Evolutionary conservation across 1,139 yeast species (phyloP), one percentile per base, ranked within the genome.

Genomic region (Maudiozyma humilis): DNA sequence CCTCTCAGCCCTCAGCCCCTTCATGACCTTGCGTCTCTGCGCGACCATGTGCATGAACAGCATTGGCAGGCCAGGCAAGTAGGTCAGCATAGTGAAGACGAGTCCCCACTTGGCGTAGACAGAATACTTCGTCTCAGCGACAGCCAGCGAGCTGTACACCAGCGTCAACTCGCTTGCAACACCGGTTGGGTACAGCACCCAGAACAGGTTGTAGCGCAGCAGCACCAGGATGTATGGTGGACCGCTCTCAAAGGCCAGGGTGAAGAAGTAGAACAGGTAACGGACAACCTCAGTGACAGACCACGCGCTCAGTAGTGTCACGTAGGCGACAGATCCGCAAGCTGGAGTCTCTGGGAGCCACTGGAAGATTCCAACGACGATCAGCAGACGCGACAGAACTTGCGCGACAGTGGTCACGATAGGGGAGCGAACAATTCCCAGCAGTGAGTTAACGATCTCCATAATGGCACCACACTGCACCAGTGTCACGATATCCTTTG

Each of bases 11-110:
- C 45, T 47, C 29, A 59, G 35, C 4, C 51, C 42, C 53, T 66
- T 72, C 70, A 80, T 70, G 3, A 76, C 82, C 69, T 79, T 82
- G 63, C 67, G 73, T 69, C 97, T 80, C 68, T 91, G 97, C 54
- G 74, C 78, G 59, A 91, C 73, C 95, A 91, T 91, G 63, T 93
- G 91, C 15, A 84, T 73, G 68, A 79, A 91, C 59, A 91, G 72
- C 59, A 82, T 76, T 63, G 86, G 88, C 62, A 89, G 78, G 0
- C 96, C 95, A 5, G 97, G 96, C 39, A 82, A 70, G 61, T 89
- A 91, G 16, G 82, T 71, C 35, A 76, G 64, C 66, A 91, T 71
- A 43, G 77, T 70, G 2, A 65, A 71, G 49, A 76, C 71, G 55
- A 88, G 71, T 44, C 75, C 60, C 60, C 73, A 71, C 40, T 78